A percentile compares a stretch with the other conserved stretches of the same genome.
These are phyloP conservation scores for Vaccinium darrowii DNA, from an alignment of 148 eudicot genomes.

Conservation along the genomic window DNA sequence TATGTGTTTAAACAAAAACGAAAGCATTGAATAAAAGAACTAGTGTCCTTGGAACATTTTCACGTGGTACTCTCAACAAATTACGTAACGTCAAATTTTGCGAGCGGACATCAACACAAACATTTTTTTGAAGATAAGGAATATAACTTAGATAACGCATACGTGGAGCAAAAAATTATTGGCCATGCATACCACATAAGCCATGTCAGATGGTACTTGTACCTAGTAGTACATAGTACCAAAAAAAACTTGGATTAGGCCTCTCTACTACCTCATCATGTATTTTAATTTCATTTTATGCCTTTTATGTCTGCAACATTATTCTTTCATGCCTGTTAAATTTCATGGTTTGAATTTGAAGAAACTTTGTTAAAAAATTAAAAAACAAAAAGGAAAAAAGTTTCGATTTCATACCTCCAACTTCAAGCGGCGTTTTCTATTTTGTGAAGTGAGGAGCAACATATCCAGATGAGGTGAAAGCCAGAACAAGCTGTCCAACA, in stretches of 20 bases:
- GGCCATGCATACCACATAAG: neutral
- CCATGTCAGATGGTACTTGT: neutral
- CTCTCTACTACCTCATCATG: neutral
- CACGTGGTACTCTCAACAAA: neutral
- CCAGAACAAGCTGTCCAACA: slow-evolving; percentile 9
- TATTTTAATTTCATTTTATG: too few relatives aligned
- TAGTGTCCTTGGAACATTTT: neutral
- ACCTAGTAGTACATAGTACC: neutral
- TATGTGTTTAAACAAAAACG: too few relatives aligned
- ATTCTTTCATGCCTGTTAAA: too few relatives aligned
- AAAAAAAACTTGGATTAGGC: neutral
- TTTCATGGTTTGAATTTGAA: neutral
- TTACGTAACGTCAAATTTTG: neutral
- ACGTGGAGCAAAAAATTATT: neutral
- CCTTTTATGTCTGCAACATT: neutral
- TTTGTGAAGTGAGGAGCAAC: neutral
- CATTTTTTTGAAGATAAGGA: neutral
- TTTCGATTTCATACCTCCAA: neutral
- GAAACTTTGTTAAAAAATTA: neutral
- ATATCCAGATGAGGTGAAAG: slow-evolving; percentile 10
- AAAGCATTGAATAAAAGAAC: neutral
- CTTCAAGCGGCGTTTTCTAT: neutral
- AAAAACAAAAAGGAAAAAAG: neutral
- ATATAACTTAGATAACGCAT: neutral
- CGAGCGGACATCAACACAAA: neutral